Evolutionary conservation across 2,329 filamentous ascomycete species (phyloP).

Genomic region (Aspergillus uvarum): DNA sequence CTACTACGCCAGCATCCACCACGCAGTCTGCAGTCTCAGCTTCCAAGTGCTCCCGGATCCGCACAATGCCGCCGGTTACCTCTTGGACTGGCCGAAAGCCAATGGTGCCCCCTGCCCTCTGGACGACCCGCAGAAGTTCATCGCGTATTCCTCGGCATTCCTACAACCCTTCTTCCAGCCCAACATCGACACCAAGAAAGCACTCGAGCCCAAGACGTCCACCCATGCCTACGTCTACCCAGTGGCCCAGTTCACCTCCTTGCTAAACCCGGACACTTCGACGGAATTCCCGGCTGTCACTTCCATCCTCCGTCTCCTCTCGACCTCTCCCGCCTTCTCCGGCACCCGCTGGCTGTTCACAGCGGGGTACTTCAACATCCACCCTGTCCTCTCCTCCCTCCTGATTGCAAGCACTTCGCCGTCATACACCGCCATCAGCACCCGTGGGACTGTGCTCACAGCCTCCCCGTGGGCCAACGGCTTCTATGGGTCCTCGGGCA

Average conservation of each 20-base stretch:
- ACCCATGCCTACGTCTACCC: conserved; percentile 78
- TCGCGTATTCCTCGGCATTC: conserved; percentile 64
- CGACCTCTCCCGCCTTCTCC: conserved; percentile 58
- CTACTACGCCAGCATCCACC: conserved; percentile 77
- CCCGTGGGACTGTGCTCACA: conserved; percentile 78
- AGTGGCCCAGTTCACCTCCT: conserved; percentile 80
- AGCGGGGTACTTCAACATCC: conserved; percentile 97
- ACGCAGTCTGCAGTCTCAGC: conserved; percentile 74
- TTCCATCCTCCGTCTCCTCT: conserved; percentile 68
- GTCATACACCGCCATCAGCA: conserved; percentile 31
- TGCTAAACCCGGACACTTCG: conserved; percentile 75
- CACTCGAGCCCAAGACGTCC: conserved; percentile 31
- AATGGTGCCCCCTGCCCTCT: conserved; percentile 78
- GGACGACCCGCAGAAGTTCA: conserved; percentile 66
- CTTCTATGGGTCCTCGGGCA: conserved; percentile 83
- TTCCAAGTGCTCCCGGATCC: conserved; percentile 69
- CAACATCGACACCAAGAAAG: conserved; percentile 30
- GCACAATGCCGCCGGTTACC: conserved; percentile 48
- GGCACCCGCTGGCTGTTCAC: conserved; percentile 91
- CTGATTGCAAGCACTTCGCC: conserved; percentile 68
- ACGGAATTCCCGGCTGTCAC: conserved; percentile 85
- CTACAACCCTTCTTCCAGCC: conserved; percentile 67
- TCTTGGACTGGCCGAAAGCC: conserved; percentile 68
- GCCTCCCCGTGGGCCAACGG: conserved; percentile 93
- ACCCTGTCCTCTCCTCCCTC: conserved; percentile 75